Evolutionary conservation across 2,329 filamentous ascomycete genomes (phyloP), one percentile per base, ranked within the genome.

Genomic region (Teratosphaeria nubilosa): DNA sequence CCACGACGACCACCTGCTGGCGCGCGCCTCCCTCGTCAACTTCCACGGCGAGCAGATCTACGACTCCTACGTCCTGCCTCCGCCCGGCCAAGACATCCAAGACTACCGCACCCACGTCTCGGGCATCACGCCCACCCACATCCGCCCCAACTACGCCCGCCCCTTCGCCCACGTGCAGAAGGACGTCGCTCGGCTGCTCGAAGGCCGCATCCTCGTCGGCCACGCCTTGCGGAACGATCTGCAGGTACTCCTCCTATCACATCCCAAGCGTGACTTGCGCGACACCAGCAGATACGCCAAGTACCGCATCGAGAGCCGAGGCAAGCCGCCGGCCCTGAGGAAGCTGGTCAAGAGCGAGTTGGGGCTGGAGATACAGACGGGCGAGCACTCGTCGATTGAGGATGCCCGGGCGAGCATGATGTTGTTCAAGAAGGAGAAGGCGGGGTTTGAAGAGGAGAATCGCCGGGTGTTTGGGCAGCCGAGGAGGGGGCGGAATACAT

Each of bases 31-130:
- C 69, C 77, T 95, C 16, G 91, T 96, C 65, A 95, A 97, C 73
- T 99, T 91, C 73, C 90, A 96, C 70, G 91, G 91, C 20, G 83
- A 87, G 30, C 90, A 96, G 72, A 77, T 99, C 52, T 96, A 97
- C 80, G 94, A 99, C 76, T 92, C 89, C 13, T 97, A 88, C 69
- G 94, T 97, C 10, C 82, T 83, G 56, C 88, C 90, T 1, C 67
- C 68, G 7, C 58, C 65, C 0, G 61, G 63, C 0, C 84, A 84
- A 59, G 86, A 91, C 68, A 89, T 99, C 1, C 91, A 88, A 14
- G 89, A 99, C 73, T 99, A 91, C 87, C 84, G 94, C 61, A 97
- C 91, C 2, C 78, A 81, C 60, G 86, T 96, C 48, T 95, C 88
- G 61, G 94, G 94, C 6, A 87, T 99, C 60, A 82, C 83, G 55